Conservation (phyloP, 2,329 filamentous ascomycete species). For the Exophiala sideris region DNA sequence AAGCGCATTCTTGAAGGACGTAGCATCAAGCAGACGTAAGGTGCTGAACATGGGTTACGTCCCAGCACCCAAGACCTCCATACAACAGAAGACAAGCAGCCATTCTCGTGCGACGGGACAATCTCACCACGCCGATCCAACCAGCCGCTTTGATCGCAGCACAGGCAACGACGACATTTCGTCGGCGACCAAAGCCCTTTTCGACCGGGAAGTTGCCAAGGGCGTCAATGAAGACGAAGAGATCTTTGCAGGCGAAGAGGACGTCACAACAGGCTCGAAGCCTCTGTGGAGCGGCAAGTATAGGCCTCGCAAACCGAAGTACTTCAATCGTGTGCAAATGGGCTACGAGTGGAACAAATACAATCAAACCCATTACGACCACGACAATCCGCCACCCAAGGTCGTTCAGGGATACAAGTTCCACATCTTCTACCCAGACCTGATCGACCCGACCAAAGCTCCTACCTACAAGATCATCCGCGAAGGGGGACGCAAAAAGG, state of each 20-base stretch:
- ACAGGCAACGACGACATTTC: conserved; percentile 14
- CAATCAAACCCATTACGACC: conserved; percentile 98
- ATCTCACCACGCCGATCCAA: conserved; percentile 28
- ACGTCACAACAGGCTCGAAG: conserved; percentile 46
- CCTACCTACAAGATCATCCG: conserved; percentile 95
- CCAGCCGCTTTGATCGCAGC: conserved; percentile 28
- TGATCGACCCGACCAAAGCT: conserved; percentile 90
- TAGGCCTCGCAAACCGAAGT: conserved; percentile 84
- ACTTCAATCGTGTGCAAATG: conserved; percentile 98
- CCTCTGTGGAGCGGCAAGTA: conserved; percentile 72
- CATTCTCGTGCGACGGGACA: not conserved
- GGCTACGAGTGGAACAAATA: conserved; percentile 99
- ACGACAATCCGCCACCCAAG: conserved; percentile 95
- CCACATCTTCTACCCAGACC: conserved; percentile 97
- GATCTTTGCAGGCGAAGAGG: conserved; percentile 87
- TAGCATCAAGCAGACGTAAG: conserved; percentile 58
- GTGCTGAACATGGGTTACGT: conserved; percentile 65
- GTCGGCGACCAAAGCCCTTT: conserved; percentile 71
- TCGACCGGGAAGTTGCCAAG: conserved; percentile 87
- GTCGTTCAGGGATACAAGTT: conserved; percentile 99
- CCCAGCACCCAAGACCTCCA: conserved; percentile 51
- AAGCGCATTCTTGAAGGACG: conserved; percentile 52
- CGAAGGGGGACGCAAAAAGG: conserved; percentile 81
- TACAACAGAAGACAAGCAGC: conserved; percentile 32
- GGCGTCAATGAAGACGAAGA: conserved; percentile 93